Evolutionary conservation across 805 yeast genomes (phyloP), one percentile per base, ranked within the genome.

Genomic region (Suhomyces sp.): DNA sequence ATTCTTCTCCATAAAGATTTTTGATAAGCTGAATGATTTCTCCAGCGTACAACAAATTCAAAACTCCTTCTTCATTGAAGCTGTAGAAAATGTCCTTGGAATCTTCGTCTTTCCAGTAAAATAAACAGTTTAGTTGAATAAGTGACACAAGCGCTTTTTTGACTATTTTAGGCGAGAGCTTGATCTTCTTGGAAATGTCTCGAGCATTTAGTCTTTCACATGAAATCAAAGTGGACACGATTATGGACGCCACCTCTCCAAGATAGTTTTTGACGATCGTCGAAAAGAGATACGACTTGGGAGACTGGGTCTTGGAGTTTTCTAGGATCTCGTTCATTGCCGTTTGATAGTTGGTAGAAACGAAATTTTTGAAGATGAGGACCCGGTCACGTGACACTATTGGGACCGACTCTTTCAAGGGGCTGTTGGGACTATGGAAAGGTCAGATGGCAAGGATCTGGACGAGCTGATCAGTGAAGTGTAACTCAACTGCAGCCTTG

Each of bases 81-180:
- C 73, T 73, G 65, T 91, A 90, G 60, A 71, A 79, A 0, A 79
- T 73, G 17, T 56, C 51, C 0, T 61, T 62, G 13, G 65, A 56
- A 46, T 57, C 62, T 2, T 51, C 56, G 25, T 83, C 87, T 15
- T 69, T 70, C 83, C 91, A 84, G 61, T 83, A 83, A 21, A 78
- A 78, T 8, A 89, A 84, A 66, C 96, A 87, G 53, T 87, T 82
- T 55, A 89, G 73, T 67, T 93, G 97, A 40, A 92, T 76, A 60
- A 93, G 71, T 6, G 92, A 81, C 4, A 89, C 96, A 43, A 93
- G 72, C 0, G 87, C 76, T 31, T 85, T 80, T 57, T 84, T 84
- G 17, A 89, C 81, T 12, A 78, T 68, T 12, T 79, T 65, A 0
- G 72, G 49, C 0, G 85, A 79, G 46, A 87, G 63, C 7, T 71